phyloP scores from a whole-genome alignment of 345 rosid genomes.

The Ricinus communis region DNA sequence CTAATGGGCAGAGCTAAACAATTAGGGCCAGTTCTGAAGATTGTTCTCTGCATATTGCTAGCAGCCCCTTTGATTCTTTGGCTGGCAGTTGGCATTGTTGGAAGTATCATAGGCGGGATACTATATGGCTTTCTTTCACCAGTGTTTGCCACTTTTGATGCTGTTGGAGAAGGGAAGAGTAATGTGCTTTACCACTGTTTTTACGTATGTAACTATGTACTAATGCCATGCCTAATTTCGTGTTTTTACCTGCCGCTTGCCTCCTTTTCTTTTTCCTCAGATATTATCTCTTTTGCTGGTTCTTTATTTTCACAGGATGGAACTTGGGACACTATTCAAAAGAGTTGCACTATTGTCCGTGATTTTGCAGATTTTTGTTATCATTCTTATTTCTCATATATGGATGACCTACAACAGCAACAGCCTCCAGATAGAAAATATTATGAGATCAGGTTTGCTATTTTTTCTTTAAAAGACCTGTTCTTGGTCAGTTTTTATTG shows the following conservation, averaged over 20 bases:
- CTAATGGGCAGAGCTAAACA: slow-evolving; percentile 60
- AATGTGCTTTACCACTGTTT: slow-evolving; percentile 64
- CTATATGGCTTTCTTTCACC: slow-evolving; percentile 82
- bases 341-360: slow-evolving; percentile 60
- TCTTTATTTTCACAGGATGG: slow-evolving; percentile 63
- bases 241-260: neutral
- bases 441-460: slow-evolving; percentile 81
- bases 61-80: slow-evolving; percentile 56
- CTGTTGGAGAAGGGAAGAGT: slow-evolving; percentile 86
- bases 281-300: neutral
- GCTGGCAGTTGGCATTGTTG: slow-evolving; percentile 58
- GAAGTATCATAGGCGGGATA: slow-evolving; percentile 66
- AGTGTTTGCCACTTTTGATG: slow-evolving; percentile 87
- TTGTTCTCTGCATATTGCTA: slow-evolving; percentile 58
- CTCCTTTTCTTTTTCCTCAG: neutral
- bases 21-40: slow-evolving; percentile 79
- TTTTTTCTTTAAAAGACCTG: neutral
- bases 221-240: neutral
- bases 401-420: slow-evolving; percentile 64
- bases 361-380: slow-evolving; percentile 76
- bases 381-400: slow-evolving; percentile 68
- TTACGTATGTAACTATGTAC: slow-evolving; percentile 62
- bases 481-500: neutral
- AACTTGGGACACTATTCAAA: slow-evolving; percentile 65
- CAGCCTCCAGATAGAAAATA: slow-evolving; percentile 51